Percentiles rank a stretch among this genome's conserved stretches.
Evolutionary conservation across 2,329 filamentous ascomycete species (phyloP).

Genomic region (Claviceps purpurea): DNA sequence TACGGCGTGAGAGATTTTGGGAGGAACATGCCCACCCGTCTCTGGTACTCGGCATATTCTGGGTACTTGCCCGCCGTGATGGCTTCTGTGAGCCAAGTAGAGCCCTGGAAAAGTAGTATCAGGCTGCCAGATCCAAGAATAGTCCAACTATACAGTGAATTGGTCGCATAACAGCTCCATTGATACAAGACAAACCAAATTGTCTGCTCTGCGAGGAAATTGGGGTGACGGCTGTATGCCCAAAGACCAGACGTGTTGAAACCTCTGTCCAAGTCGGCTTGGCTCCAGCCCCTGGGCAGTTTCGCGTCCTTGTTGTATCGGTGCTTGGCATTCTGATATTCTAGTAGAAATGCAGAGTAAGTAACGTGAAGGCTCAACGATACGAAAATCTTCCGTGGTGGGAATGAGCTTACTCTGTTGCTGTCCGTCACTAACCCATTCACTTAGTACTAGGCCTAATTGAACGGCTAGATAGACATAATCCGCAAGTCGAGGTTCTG

Average conservation of each 20-base stretch:
- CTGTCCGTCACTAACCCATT: conserved; percentile 80
- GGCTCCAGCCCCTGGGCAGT: conserved; percentile 49
- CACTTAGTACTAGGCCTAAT: conserved; percentile 43
- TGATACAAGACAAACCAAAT: conserved; percentile 83
- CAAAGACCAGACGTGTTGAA: conserved; percentile 78
- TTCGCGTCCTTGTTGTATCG: conserved; percentile 61
- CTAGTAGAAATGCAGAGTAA: conserved; percentile 21
- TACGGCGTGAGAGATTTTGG: conserved; percentile 42
- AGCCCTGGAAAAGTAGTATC: conserved; percentile 74
- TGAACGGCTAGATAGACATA: conserved; percentile 31
- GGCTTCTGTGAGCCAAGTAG: conserved; percentile 74
- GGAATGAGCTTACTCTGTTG: conserved; percentile 56
- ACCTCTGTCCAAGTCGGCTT: conserved; percentile 74
- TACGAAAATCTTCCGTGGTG: no score
- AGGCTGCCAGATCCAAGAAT: conserved; percentile 55
- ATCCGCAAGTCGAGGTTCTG: conserved; percentile 30
- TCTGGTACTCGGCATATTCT: conserved; percentile 77
- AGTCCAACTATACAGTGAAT: conserved; percentile 66
- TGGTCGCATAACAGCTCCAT: conserved; percentile 68
- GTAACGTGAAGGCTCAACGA: background rate
- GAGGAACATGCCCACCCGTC: conserved; percentile 69
- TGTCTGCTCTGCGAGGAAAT: conserved; percentile 83
- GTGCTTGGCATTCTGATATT: conserved; percentile 70
- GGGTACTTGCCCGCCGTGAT: conserved; percentile 75
- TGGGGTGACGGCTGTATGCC: conserved; percentile 82